Evolutionary conservation across 2,329 filamentous ascomycete species (phyloP).

Genomic region (Aspergillus persii): DNA sequence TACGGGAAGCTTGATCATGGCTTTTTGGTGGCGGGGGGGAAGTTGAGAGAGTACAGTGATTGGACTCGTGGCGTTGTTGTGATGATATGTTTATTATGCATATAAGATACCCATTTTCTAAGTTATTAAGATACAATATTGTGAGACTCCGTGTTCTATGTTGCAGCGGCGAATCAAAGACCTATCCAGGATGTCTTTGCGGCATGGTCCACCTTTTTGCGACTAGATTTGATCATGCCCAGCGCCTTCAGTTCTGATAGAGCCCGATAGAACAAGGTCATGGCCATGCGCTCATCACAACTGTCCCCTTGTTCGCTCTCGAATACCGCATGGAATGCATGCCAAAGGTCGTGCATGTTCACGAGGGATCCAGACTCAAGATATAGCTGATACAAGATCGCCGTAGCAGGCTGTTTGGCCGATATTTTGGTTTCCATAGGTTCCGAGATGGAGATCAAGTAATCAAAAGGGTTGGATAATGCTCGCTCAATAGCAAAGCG

Average conservation of each 20-base stretch:
- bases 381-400: conserved; percentile 62
- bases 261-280: conserved; percentile 79
- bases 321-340: conserved; percentile 58
- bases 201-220: conserved; percentile 89
- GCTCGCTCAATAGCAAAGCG: conserved; percentile 61
- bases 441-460: conserved; percentile 53
- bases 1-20: background rate
- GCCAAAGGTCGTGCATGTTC: conserved; percentile 62
- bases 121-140: conserved; percentile 4
- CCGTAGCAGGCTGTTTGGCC: conserved; percentile 56
- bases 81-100: conserved; percentile 14
- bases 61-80: background rate
- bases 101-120: conserved; percentile 32
- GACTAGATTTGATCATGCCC: conserved; percentile 83
- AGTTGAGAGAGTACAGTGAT: background rate
- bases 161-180: conserved; percentile 24
- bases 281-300: conserved; percentile 36
- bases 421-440: conserved; percentile 38
- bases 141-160: background rate
- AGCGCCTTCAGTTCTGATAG: conserved; percentile 81
- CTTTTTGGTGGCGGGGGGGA: background rate
- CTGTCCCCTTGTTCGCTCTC: conserved; percentile 30
- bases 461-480: conserved; percentile 58
- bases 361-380: conserved; percentile 61
- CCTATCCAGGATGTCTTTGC: conserved; percentile 82